phyloP scores from a whole-genome alignment of 768 basidiomycete genomes.

The Mycena indigotica region DNA sequence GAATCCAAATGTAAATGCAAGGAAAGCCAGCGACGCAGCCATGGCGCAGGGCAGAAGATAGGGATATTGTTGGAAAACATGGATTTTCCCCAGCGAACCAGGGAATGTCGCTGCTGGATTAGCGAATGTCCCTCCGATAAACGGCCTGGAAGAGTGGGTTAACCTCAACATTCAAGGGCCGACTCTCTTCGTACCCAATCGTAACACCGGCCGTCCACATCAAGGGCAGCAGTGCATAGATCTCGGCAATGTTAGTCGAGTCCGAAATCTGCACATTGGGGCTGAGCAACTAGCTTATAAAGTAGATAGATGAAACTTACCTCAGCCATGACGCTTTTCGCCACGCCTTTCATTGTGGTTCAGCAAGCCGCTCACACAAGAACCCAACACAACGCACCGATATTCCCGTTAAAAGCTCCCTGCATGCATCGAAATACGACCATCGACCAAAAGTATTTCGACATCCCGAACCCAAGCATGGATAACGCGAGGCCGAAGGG shows the following conservation, averaged over 20 bases:
- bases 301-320: neutral
- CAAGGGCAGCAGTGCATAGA: slow-evolving; percentile 37
- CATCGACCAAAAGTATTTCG: slow-evolving; percentile 32
- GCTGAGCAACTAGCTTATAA: too few species aligned
- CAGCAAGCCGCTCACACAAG: neutral
- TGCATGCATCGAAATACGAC: slow-evolving; percentile 33
- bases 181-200: slow-evolving; percentile 32
- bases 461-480: slow-evolving; percentile 38
- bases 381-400: slow-evolving; percentile 26
- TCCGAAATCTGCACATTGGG: slow-evolving; percentile 35
- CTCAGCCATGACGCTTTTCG: slow-evolving; percentile 27
- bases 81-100: slow-evolving; percentile 13
- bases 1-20: slow-evolving; percentile 15
- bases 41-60: slow-evolving; percentile 25
- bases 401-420: slow-evolving; percentile 44
- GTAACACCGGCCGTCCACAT: slow-evolving; percentile 39
- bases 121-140: slow-evolving; percentile 23
- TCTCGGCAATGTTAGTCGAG: slow-evolving; percentile 41
- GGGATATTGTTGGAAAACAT: slow-evolving; percentile 17
- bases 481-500: slow-evolving; percentile 33
- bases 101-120: slow-evolving; percentile 20
- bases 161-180: too few species aligned
- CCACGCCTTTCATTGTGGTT: slow-evolving; percentile 21
- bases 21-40: slow-evolving; percentile 14
- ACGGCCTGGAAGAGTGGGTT: too few species aligned